Evolutionary conservation across 805 yeast genomes (phyloP).

Genomic region (Lipomyces sp.): DNA sequence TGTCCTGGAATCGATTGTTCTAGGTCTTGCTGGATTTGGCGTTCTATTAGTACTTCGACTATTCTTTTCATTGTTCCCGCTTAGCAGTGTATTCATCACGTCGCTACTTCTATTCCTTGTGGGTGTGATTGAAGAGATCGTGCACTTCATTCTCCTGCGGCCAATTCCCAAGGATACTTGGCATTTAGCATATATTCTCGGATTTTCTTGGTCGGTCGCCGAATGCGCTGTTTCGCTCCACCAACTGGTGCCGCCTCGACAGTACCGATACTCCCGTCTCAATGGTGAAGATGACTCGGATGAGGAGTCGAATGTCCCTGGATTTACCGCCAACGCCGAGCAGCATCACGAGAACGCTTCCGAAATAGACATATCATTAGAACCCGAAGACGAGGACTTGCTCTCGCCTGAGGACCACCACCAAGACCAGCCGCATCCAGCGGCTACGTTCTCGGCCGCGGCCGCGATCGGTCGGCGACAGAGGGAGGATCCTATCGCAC

Average conservation of each 20-base stretch:
- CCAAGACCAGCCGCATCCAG: slow-evolving; percentile 24
- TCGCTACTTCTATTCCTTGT: slow-evolving; percentile 31
- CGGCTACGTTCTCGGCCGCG: slow-evolving; percentile 30
- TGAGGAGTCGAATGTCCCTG: slow-evolving; percentile 17
- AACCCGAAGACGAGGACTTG: slow-evolving; percentile 18
- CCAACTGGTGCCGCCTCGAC: slow-evolving; percentile 33
- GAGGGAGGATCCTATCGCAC: slow-evolving; percentile 35
- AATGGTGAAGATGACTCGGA: slow-evolving; percentile 15
- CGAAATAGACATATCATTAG: slow-evolving; percentile 23
- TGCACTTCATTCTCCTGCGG: slow-evolving; percentile 23
- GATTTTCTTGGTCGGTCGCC: slow-evolving; percentile 32
- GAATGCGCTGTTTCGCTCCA: slow-evolving; percentile 30
- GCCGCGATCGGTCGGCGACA: slow-evolving; percentile 30
- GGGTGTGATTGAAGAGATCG: slow-evolving; percentile 31
- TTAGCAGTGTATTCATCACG: slow-evolving; percentile 29
- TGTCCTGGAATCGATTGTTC: slow-evolving; percentile 20
- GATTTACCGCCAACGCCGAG: slow-evolving; percentile 17
- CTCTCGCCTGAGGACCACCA: slow-evolving; percentile 12
- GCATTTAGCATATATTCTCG: slow-evolving; percentile 30
- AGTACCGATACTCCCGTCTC: slow-evolving; percentile 27
- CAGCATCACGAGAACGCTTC: slow-evolving; percentile 15
- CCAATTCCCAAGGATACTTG: slow-evolving; percentile 27
- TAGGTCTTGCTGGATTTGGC: slow-evolving; percentile 32
- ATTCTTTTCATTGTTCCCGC: slow-evolving; percentile 32
- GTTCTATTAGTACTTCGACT: slow-evolving; percentile 25